Percentiles rank a stretch among this genome's conserved stretches.
Conservation (phyloP, 345 rosid genomes). For the Gossypium mustelinum region DNA sequence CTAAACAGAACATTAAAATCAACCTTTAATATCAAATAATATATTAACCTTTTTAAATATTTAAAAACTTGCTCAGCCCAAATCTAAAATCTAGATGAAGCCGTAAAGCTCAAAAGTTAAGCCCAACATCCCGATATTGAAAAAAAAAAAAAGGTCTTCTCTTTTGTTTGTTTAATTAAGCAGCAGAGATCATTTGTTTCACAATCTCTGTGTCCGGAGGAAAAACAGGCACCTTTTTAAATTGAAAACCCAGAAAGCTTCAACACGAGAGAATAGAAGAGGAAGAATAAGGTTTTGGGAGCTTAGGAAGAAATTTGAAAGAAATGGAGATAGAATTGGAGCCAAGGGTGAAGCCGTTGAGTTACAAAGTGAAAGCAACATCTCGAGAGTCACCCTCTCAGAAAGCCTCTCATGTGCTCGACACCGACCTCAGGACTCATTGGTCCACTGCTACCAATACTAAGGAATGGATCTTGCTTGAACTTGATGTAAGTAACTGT, state of each 20-base stretch:
- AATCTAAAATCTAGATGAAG: too few species aligned
- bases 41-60: too few species aligned
- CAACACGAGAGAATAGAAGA: neutral
- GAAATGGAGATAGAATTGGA: constrained; percentile 74
- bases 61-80: too few species aligned
- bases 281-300: neutral
- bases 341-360: constrained; percentile 58
- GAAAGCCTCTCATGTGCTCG: constrained; percentile 69
- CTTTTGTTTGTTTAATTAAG: neutral
- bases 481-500: constrained; percentile 51
- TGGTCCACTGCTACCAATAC: constrained; percentile 88
- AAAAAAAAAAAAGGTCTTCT: neutral
- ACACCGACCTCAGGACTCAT: constrained; percentile 76
- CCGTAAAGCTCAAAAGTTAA: too few species aligned
- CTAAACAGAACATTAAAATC: too few species aligned
- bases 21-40: too few species aligned
- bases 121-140: too few species aligned
- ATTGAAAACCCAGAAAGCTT: constrained; percentile 13
- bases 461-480: constrained; percentile 85
- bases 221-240: neutral
- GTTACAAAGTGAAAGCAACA: constrained; percentile 69
- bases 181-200: neutral
- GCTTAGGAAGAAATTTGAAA: neutral
- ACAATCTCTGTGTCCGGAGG: neutral
- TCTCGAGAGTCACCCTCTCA: constrained; percentile 77